Evolutionary conservation across 306 rosid genomes (phyloP).

Genomic region (Pueraria montana): DNA sequence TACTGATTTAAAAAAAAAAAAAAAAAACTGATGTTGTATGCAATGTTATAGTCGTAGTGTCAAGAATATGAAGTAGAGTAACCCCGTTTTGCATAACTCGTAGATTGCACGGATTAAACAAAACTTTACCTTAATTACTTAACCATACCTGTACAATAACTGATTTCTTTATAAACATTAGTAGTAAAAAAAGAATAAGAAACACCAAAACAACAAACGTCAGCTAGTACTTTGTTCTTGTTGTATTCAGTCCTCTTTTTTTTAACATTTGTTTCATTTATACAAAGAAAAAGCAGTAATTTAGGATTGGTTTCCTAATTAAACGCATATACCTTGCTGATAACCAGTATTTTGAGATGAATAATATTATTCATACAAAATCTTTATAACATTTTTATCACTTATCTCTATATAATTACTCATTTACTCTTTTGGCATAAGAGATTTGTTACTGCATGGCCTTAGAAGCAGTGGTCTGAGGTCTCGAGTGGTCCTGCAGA

Average conservation of each 20-base stretch:
- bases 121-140: too few species aligned
- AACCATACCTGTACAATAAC: too few species aligned
- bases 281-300: background rate
- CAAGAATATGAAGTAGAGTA: too few species aligned
- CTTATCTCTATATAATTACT: background rate
- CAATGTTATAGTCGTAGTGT: too few species aligned
- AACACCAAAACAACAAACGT: background rate
- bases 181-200: background rate
- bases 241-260: background rate
- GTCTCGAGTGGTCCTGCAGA: conserved; percentile 16
- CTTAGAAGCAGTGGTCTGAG: too few species aligned
- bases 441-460: background rate
- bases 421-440: background rate
- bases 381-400: background rate
- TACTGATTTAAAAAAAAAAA: too few species aligned
- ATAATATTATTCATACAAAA: background rate
- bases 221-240: background rate
- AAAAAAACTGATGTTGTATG: too few species aligned
- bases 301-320: background rate
- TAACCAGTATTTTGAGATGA: background rate
- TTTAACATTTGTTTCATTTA: background rate
- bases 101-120: too few species aligned
- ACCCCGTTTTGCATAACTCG: too few species aligned
- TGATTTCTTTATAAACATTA: background rate
- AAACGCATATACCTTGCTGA: background rate